Percentiles rank a stretch among this genome's conserved stretches.
Conservation (phyloP, 805 yeast species). For the Lachancea thermotolerans region DNA sequence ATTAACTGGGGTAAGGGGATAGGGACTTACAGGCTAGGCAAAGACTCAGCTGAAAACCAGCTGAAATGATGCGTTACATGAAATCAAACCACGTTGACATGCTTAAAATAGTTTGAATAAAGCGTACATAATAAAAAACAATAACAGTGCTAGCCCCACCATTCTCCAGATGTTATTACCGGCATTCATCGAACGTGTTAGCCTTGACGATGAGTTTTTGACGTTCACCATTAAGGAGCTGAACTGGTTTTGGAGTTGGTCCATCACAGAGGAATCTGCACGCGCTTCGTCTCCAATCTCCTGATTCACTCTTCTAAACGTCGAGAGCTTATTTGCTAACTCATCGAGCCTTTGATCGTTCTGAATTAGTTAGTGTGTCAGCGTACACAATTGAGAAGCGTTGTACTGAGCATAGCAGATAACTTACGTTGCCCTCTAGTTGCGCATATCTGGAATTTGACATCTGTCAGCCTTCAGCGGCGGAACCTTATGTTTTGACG, state of each 20-base stretch:
- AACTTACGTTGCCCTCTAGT: conserved; percentile 25
- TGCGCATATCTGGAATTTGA: conserved; percentile 30
- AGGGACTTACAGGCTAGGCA: conserved; percentile 82
- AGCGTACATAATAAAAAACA: conserved; percentile 52
- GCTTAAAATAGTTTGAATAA: conserved; percentile 41
- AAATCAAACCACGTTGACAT: background rate
- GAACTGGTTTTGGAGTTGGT: conserved; percentile 44
- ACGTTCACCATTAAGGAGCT: conserved; percentile 41
- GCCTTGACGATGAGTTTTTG: conserved; percentile 44
- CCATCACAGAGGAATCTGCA: conserved; percentile 41
- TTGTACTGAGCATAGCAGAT: background rate
- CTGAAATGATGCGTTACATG: background rate
- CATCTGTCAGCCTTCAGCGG: conserved; percentile 12
- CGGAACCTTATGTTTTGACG: too few species aligned
- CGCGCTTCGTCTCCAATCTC: conserved; percentile 62
- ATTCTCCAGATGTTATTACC: conserved; percentile 56
- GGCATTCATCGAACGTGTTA: conserved; percentile 48
- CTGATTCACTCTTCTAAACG: conserved; percentile 57
- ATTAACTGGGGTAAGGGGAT: conserved; percentile 94
- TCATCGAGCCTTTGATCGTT: conserved; percentile 59
- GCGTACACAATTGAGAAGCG: background rate
- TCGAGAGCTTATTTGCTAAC: conserved; percentile 58
- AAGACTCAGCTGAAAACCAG: conserved; percentile 54
- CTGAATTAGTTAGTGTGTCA: conserved; percentile 24
- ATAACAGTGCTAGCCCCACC: conserved; percentile 48